phyloP scores from a whole-genome alignment of 768 basidiomycete genomes.

The Naganishia vishniacii region DNA sequence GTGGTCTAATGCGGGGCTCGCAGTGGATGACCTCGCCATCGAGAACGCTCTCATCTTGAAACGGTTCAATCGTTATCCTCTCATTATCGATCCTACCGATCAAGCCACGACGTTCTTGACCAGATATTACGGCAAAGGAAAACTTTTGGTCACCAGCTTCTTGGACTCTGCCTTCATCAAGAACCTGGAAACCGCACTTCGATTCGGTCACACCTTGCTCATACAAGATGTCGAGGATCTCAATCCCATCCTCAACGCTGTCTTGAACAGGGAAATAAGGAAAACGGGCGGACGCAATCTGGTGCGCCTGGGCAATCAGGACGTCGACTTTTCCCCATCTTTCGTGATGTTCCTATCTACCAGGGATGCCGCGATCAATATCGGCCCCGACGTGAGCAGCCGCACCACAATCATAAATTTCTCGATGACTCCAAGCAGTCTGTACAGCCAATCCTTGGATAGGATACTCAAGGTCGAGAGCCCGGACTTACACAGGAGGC shows the following conservation, averaged over 20 bases:
- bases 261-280: conserved; percentile 91
- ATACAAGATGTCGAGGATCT: conserved; percentile 98
- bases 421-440: conserved; percentile 96
- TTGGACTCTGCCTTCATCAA: conserved; percentile 98
- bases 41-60: conserved; percentile 99
- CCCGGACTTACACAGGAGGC: conserved; percentile 89
- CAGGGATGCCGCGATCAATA: conserved; percentile 91
- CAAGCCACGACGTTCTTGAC: conserved; percentile 91
- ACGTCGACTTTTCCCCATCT: conserved; percentile 98
- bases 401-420: conserved; percentile 93
- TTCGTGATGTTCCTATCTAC: conserved; percentile 99
- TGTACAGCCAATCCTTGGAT: conserved; percentile 95
- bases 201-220: conserved; percentile 93
- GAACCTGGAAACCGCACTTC: conserved; percentile 94
- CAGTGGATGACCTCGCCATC: conserved; percentile 87
- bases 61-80: conserved; percentile 92
- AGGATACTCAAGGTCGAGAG: conserved; percentile 95
- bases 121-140: conserved; percentile 90
- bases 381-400: conserved; percentile 97
- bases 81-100: conserved; percentile 96
- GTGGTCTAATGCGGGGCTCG: conserved; percentile 95
- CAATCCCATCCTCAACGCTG: conserved; percentile 94
- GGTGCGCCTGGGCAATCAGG: conserved; percentile 92
- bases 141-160: conserved; percentile 98
- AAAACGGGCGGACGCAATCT: conserved; percentile 95